These are phyloP conservation scores for Coprinopsis strossmayeri DNA, from an alignment of 768 basidiomycete species.

Conservation along the genomic window DNA sequence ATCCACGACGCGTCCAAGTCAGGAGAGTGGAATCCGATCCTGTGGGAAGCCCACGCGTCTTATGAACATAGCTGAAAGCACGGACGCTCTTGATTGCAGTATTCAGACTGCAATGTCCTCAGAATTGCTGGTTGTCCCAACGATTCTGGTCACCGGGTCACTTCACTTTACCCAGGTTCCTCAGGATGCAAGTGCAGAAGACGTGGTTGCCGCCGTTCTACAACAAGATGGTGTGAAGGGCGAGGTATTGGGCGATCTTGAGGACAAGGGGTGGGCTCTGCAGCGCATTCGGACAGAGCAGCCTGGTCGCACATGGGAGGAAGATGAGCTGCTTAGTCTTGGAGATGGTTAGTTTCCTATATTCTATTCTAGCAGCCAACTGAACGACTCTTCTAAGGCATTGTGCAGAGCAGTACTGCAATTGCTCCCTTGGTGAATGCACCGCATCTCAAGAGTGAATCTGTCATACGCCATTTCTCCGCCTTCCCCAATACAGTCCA, in stretches of 20 bases:
- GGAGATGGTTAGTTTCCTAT: constrained; percentile 45
- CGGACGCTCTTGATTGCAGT: not conserved
- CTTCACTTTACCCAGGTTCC: constrained; percentile 57
- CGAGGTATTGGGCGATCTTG: constrained; percentile 51
- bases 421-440: constrained; percentile 50
- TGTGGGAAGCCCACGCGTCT: no score
- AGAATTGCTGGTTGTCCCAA: constrained; percentile 43
- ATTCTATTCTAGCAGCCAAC: not conserved
- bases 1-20: no score
- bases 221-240: constrained; percentile 39
- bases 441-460: constrained; percentile 24
- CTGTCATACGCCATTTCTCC: constrained; percentile 52
- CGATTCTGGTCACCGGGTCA: constrained; percentile 49
- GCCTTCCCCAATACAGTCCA: constrained; percentile 64
- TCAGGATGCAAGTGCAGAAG: constrained; percentile 47
- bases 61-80: no score
- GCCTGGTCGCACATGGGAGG: constrained; percentile 61
- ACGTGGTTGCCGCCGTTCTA: constrained; percentile 51
- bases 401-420: constrained; percentile 34
- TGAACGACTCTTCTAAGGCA: constrained; percentile 30
- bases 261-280: constrained; percentile 61
- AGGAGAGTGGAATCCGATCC: no score
- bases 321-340: constrained; percentile 58
- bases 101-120: constrained; percentile 12
- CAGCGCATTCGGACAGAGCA: constrained; percentile 56